Conservation (phyloP, 768 basidiomycete species). For the Filobasidium floriforme region DNA sequence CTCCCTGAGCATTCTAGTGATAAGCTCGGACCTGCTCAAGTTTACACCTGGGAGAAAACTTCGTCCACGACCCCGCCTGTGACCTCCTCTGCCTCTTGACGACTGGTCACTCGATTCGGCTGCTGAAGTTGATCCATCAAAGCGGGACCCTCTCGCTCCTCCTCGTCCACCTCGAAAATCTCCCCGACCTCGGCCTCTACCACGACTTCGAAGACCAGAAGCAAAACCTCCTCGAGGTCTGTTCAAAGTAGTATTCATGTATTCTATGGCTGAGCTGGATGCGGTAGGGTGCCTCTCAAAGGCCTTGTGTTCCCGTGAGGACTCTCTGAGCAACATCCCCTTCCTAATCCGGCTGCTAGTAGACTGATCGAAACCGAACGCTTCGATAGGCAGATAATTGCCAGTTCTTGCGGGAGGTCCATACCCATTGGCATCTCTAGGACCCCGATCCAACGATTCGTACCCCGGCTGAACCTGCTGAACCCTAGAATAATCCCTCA, state of each 20-base stretch:
- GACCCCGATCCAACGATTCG: neutral
- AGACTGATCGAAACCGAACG: neutral
- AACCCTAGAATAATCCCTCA: neutral
- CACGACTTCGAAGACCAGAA: neutral
- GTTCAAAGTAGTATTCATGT: neutral
- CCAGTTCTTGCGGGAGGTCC: neutral
- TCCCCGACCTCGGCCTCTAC: neutral
- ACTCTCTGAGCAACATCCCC: neutral
- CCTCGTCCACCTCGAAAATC: neutral
- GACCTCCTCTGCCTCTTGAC: no score
- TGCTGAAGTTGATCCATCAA: neutral
- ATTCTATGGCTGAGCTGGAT: neutral
- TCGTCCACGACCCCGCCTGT: no score
- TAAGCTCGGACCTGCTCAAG: no score
- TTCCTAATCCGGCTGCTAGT: neutral
- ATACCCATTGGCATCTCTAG: neutral
- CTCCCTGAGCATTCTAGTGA: no score
- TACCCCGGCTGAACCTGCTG: neutral
- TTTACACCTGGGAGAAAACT: no score
- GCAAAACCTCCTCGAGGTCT: neutral
- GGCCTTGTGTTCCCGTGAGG: neutral
- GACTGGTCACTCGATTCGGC: neutral
- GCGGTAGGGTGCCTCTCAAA: slow-evolving; percentile 1
- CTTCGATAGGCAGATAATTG: slow-evolving; percentile 1
- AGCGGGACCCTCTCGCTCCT: no score